Percentiles rank a stretch among this genome's conserved stretches.
These are phyloP conservation scores for Ambrosia artemisiifolia DNA, from an alignment of 129 eudicot species.

Conservation along the genomic window DNA sequence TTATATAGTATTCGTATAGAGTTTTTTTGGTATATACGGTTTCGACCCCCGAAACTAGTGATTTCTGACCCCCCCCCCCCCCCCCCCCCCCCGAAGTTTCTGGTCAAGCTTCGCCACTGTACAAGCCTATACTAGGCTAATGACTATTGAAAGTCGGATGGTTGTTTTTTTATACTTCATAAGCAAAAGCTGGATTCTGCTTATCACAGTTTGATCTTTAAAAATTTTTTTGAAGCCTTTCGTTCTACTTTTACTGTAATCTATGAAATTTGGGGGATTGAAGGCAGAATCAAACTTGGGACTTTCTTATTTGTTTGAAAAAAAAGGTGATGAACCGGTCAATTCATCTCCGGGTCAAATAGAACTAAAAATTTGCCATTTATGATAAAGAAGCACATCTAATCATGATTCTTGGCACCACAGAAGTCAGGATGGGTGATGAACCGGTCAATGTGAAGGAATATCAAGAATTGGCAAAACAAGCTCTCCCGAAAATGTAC, in stretches of 20 bases:
- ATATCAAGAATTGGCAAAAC: conserved; percentile 64
- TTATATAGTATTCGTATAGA: too few relatives aligned
- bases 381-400: conserved; percentile 4
- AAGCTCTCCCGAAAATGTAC: conserved; percentile 75
- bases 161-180: too few relatives aligned
- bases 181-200: too few relatives aligned
- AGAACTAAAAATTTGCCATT: background rate
- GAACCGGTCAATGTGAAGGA: conserved; percentile 71
- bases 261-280: background rate
- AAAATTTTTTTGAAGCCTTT: too few relatives aligned
- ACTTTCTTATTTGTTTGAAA: background rate
- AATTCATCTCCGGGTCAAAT: background rate
- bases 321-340: background rate
- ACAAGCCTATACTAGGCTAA: too few relatives aligned
- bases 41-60: too few relatives aligned
- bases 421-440: conserved; percentile 23
- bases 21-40: too few relatives aligned
- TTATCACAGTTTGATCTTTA: too few relatives aligned
- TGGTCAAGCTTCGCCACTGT: too few relatives aligned
- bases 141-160: too few relatives aligned
- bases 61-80: too few relatives aligned
- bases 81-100: too few relatives aligned
- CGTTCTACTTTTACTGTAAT: background rate
- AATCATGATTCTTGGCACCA: conserved; percentile 14
- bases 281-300: background rate